Percentiles rank a stretch among this genome's conserved stretches.
Conservation (phyloP, 1,284 basidiomycete genomes). For the Exsudoporus floridanus region DNA sequence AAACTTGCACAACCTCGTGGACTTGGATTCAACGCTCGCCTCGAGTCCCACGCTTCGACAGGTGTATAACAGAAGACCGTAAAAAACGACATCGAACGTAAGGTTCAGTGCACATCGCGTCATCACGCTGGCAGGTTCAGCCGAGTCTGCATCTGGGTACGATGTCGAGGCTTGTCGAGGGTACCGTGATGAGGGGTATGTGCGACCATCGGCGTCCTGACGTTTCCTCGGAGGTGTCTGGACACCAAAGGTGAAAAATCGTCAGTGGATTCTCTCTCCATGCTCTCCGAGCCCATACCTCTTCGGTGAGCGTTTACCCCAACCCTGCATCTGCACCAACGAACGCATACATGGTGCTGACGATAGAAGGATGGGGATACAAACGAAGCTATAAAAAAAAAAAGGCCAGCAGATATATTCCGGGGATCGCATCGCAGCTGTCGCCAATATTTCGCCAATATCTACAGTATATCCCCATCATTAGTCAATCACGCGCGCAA, state of each 20-base stretch:
- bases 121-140: background rate
- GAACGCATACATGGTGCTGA: constrained; percentile 14
- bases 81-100: constrained; percentile 22
- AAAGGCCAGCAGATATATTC: constrained; percentile 16
- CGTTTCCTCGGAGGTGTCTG: constrained; percentile 28
- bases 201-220: background rate
- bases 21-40: constrained; percentile 2
- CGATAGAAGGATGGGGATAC: constrained; percentile 27
- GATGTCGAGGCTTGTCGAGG: background rate
- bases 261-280: background rate
- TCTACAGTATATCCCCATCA: constrained; percentile 1
- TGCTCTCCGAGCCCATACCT: constrained; percentile 8
- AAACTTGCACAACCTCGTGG: too few relatives aligned
- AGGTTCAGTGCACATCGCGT: constrained; percentile 19
- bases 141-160: background rate
- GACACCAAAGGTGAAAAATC: background rate
- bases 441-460: constrained; percentile 22
- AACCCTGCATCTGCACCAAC: constrained; percentile 13
- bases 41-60: constrained; percentile 18
- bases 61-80: constrained; percentile 23
- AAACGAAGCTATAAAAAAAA: constrained; percentile 23
- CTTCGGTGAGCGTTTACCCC: constrained; percentile 25
- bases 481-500: background rate
- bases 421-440: constrained; percentile 20
- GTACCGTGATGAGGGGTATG: background rate